Conservation (phyloP, 2,329 filamentous ascomycete species). For the Endocalyx cinctus region DNA sequence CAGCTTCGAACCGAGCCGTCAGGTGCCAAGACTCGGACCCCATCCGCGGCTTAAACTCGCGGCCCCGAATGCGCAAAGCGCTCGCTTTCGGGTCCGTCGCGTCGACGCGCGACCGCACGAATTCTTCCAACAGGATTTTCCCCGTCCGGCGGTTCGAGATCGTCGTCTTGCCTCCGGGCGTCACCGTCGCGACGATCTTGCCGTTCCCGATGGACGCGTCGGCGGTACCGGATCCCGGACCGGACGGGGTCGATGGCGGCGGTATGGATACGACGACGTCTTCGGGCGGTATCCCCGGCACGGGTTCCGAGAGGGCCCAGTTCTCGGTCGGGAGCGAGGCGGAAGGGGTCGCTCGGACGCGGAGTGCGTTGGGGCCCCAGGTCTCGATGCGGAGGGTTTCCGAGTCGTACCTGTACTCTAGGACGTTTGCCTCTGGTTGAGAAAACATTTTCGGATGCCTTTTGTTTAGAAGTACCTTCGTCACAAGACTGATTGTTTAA, state of each 20-base stretch:
- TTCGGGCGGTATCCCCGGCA: constrained; percentile 11
- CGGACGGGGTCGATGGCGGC: constrained; percentile 32
- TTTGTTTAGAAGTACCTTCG: too few species aligned
- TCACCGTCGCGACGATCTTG: constrained; percentile 1
- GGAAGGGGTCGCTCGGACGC: constrained; percentile 41
- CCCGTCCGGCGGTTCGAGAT: constrained; percentile 27
- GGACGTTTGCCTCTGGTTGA: constrained; percentile 2
- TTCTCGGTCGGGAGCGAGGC: constrained; percentile 30
- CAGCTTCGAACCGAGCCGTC: constrained; percentile 52
- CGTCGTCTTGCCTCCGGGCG: too few species aligned
- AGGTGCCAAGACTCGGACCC: constrained; percentile 52
- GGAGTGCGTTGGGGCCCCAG: constrained; percentile 44
- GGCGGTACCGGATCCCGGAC: constrained; percentile 45
- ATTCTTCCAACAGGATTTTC: constrained; percentile 45
- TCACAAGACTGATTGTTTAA: too few species aligned
- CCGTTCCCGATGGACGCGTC: constrained; percentile 29
- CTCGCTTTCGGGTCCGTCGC: constrained; percentile 54
- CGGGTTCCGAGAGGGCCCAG: constrained; percentile 34
- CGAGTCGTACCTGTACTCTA: constrained; percentile 31
- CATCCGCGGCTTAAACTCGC: constrained; percentile 51
- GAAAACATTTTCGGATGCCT: constrained; percentile 11
- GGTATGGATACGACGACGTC: constrained; percentile 16
- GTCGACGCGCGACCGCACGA: constrained; percentile 44
- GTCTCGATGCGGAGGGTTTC: constrained; percentile 43
- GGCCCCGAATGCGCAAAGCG: constrained; percentile 50